phyloP scores from a whole-genome alignment of 192 early-diverging fungal genomes.

The Coemansia erecta region DNA sequence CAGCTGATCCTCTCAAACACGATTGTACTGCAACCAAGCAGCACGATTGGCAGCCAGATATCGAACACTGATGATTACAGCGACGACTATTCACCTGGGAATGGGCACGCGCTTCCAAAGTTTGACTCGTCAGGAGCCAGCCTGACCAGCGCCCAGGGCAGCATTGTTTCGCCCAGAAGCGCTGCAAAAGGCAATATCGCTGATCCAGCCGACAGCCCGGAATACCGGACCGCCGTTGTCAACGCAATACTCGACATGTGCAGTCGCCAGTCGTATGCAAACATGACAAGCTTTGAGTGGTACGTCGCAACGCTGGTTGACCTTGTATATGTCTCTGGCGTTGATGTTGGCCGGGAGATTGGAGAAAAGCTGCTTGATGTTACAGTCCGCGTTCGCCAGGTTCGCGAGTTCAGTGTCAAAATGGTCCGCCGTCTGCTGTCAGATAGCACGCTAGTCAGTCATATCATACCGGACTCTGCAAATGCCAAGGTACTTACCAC shows the following conservation, averaged over 20 bases:
- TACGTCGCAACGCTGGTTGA: constrained; percentile 81
- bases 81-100: constrained; percentile 19
- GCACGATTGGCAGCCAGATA: not conserved
- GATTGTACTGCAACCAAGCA: constrained; percentile 27
- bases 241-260: constrained; percentile 80
- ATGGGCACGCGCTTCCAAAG: constrained; percentile 1
- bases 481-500: constrained; percentile 73
- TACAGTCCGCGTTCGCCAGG: constrained; percentile 81
- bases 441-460: constrained; percentile 54
- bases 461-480: constrained; percentile 59
- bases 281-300: constrained; percentile 94
- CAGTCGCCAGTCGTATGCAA: constrained; percentile 76
- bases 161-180: constrained; percentile 14
- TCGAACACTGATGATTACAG: not conserved
- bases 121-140: constrained; percentile 20
- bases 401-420: constrained; percentile 71
- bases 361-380: constrained; percentile 84
- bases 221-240: constrained; percentile 81
- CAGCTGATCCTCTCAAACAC: constrained; percentile 66
- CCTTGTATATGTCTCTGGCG: constrained; percentile 72
- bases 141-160: constrained; percentile 30
- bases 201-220: constrained; percentile 50
- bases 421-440: constrained; percentile 70
- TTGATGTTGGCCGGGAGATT: constrained; percentile 70
- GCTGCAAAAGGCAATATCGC: not conserved